phyloP scores from a whole-genome alignment of 1,139 yeast genomes.

The Geotrichum reessii region DNA sequence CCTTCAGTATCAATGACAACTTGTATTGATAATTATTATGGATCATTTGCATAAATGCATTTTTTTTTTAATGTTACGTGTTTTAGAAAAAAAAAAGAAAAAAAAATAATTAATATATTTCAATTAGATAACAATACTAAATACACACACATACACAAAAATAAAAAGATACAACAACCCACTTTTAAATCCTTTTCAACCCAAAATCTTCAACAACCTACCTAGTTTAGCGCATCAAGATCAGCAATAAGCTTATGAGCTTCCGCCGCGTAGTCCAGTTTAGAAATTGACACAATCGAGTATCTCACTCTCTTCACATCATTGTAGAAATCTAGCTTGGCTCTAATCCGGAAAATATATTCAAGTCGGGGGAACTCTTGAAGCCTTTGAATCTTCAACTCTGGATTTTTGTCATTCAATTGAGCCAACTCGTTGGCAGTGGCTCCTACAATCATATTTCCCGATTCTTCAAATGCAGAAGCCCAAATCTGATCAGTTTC shows the following conservation, averaged over 20 bases:
- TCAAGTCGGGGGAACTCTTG: constrained; percentile 59
- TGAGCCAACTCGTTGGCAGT: constrained; percentile 62
- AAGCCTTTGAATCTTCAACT: constrained; percentile 46
- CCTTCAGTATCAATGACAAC: background rate
- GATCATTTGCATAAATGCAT: background rate
- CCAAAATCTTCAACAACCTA: background rate
- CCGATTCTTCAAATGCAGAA: constrained; percentile 82
- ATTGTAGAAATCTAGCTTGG: constrained; percentile 77
- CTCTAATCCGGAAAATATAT: constrained; percentile 68
- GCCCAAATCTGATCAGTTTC: constrained; percentile 81
- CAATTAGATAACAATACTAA: background rate
- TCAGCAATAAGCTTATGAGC: constrained; percentile 45
- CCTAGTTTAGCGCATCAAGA: background rate
- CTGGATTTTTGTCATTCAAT: constrained; percentile 44
- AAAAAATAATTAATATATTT: background rate
- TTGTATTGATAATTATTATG: background rate
- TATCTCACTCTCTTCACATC: constrained; percentile 74
- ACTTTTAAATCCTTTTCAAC: too few relatives aligned
- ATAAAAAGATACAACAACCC: too few relatives aligned
- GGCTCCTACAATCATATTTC: constrained; percentile 58
- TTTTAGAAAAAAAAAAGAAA: background rate
- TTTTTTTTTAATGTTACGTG: background rate
- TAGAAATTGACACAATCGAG: constrained; percentile 52
- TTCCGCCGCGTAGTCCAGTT: constrained; percentile 58
- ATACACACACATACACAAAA: background rate